Evolutionary conservation across 768 basidiomycete species (phyloP), one percentile per base, ranked within the genome.

Genomic region (Mycena vulgaris): DNA sequence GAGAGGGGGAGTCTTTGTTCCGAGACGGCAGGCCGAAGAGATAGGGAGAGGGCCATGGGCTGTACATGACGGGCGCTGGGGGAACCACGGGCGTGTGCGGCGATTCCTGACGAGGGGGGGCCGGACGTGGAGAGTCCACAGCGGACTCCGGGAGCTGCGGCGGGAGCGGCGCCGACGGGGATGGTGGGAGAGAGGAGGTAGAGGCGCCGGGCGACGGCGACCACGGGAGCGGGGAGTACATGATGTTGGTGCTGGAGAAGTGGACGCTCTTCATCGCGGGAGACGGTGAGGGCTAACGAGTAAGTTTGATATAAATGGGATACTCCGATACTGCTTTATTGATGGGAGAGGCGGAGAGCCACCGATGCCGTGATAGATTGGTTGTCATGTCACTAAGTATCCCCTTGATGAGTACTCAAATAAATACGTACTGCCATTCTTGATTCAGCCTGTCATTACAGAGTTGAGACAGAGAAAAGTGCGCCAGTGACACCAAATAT

Each of bases 191-290:
- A 17, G 64, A 66, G 5, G 68, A 69, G 19, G 65, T 52, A 17
- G 55, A 65, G 47, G 59, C 47, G 23, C n/a, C 49, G 9, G 64
- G 60, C 3, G 55, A 60, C 3, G 65, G 61, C 13, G 68, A 69
- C 68, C 68, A 69, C 5, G 71, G 63, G 7, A 73, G 39, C 1
- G 68, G 72, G 2, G 72, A 73, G 47, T 73, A 73, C 58, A 69
- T 14, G 55, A 67, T 37, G 60, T 73, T 73, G 28, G 60, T 66
- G 31, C 3, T 55, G n/a, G 72, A 69, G 51, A 73, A 73, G 5
- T 69, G 72, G 37, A 69, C 72, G 28, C 28, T 69, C 58, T 69
- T 72, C 40, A 56, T 66, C 39, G 40, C 17, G 52, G 30, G 63
- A 47, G 4, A 23, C n/a, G 25, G 35, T 65, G 31, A 28, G 16